These are phyloP conservation scores for Saturnispora silvae DNA, from an alignment of 805 yeast genomes.

Conservation along the genomic window DNA sequence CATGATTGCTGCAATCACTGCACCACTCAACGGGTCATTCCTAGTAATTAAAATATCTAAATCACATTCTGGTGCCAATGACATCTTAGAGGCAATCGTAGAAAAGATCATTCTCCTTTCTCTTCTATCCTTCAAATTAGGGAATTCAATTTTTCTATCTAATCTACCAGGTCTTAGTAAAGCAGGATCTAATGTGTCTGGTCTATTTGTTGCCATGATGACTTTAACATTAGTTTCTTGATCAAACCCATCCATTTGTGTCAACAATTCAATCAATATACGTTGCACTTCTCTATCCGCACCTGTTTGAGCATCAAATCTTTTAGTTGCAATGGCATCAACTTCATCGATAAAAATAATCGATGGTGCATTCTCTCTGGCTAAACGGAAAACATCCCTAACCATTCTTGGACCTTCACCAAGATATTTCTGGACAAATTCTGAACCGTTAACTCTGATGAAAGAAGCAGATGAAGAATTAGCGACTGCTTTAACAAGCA, in stretches of 20 bases:
- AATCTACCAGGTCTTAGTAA: conserved; percentile 95
- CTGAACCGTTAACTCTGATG: conserved; percentile 95
- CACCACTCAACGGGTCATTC: conserved; percentile 96
- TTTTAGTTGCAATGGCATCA: conserved; percentile 97
- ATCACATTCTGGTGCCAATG: conserved; percentile 95
- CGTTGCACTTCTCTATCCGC: conserved; percentile 99
- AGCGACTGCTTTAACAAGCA: conserved; percentile 98
- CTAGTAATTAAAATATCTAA: conserved; percentile 89
- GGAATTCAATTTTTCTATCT: conserved; percentile 97
- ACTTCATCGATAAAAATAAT: conserved; percentile 97
- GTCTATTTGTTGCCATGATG: conserved; percentile 98
- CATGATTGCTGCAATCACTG: conserved; percentile 97
- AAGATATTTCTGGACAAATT: conserved; percentile 92
- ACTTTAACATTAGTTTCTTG: conserved; percentile 93
- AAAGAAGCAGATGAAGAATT: conserved; percentile 92
- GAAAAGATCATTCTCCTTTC: conserved; percentile 94
- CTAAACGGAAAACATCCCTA: conserved; percentile 93
- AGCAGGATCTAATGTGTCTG: conserved; percentile 99
- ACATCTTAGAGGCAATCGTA: conserved; percentile 95
- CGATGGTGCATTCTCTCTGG: conserved; percentile 94
- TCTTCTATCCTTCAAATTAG: conserved; percentile 90
- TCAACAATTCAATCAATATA: conserved; percentile 85
- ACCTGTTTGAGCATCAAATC: conserved; percentile 99
- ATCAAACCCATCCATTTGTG: conserved; percentile 99
- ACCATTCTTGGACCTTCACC: conserved; percentile 99